These are phyloP conservation scores for Lasiodiplodia theobromae DNA, from an alignment of 2,329 filamentous ascomycete species.

Conservation along the genomic window DNA sequence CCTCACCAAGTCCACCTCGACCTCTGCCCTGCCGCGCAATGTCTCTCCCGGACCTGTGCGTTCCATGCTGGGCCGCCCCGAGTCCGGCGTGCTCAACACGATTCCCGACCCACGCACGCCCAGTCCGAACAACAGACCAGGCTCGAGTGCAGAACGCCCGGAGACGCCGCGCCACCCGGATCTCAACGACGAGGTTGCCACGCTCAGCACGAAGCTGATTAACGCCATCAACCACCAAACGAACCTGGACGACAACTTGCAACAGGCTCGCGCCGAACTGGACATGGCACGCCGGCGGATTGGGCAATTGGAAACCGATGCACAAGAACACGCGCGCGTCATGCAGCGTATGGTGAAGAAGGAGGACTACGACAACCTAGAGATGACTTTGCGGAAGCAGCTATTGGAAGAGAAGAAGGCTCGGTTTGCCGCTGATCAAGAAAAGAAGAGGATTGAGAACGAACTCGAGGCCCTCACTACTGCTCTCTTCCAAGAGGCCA, in stretches of 20 bases:
- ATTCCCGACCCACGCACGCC: constrained; percentile 63
- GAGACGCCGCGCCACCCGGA: constrained; percentile 61
- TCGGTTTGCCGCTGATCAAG: constrained; percentile 57
- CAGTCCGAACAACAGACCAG: constrained; percentile 38
- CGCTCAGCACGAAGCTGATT: constrained; percentile 92
- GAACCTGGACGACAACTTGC: constrained; percentile 84
- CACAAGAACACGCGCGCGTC: constrained; percentile 61
- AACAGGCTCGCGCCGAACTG: constrained; percentile 82
- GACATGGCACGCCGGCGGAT: constrained; percentile 74
- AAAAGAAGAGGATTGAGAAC: constrained; percentile 88
- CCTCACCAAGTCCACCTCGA: constrained; percentile 47
- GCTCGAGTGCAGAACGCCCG: constrained; percentile 46
- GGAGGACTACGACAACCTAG: constrained; percentile 69
- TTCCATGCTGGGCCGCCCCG: constrained; percentile 43
- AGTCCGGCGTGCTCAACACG: constrained; percentile 71
- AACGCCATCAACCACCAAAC: constrained; percentile 98
- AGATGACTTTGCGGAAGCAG: constrained; percentile 50
- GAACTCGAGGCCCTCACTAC: constrained; percentile 91
- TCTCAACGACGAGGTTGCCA: constrained; percentile 78
- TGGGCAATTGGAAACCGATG: constrained; percentile 71
- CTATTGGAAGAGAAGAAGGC: constrained; percentile 51
- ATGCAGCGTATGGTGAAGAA: constrained; percentile 75
- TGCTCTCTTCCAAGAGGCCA: constrained; percentile 96
- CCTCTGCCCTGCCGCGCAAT: constrained; percentile 43
- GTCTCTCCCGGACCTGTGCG: constrained; percentile 22